These are phyloP conservation scores for Tillandsia fasciculata DNA, from an alignment of 176 grass and related monocot species.

Conservation along the genomic window DNA sequence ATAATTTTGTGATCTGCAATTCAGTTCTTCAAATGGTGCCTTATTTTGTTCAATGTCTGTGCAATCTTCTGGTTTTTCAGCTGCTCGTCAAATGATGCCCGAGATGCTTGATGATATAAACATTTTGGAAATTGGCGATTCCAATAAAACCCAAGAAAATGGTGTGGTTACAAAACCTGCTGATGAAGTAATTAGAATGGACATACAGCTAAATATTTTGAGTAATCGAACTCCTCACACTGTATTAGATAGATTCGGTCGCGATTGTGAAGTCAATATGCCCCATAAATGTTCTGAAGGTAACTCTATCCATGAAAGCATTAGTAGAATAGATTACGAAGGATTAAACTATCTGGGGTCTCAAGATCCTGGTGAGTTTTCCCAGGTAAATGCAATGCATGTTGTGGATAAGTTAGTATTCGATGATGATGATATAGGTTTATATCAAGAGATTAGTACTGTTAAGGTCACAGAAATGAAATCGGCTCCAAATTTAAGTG, in stretches of 20 bases:
- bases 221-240: background rate
- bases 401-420: constrained; percentile 70
- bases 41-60: background rate
- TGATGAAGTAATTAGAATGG: background rate
- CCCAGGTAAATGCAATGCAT: constrained; percentile 71
- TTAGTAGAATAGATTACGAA: background rate
- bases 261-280: background rate
- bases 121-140: background rate
- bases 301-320: background rate
- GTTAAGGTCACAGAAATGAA: constrained; percentile 29
- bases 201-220: background rate
- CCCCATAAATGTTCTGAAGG: background rate
- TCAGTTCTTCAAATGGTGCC: background rate
- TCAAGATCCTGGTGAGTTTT: constrained; percentile 62
- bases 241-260: background rate
- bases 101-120: background rate
- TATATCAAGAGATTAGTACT: constrained; percentile 40
- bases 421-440: constrained; percentile 37
- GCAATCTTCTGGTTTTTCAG: background rate
- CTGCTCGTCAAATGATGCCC: background rate
- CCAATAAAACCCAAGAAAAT: background rate
- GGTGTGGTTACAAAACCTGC: background rate
- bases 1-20: too few species aligned
- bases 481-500: constrained; percentile 28
- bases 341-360: constrained; percentile 62